Base-by-base conservation (phyloP, 106 monocot species). In the Dendrobium officinale region DNA sequence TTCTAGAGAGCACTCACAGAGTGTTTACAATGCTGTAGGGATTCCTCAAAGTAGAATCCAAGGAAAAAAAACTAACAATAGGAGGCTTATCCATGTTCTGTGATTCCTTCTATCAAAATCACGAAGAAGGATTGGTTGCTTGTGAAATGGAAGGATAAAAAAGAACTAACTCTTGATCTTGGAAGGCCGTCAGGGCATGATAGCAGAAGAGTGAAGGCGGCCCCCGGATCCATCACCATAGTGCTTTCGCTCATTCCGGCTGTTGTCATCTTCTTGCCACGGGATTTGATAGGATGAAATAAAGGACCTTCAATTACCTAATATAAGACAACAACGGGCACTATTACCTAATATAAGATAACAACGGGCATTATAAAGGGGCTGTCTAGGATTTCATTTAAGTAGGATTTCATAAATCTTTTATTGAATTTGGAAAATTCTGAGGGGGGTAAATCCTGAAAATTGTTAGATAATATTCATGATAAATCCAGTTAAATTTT, bases 121-220 rank as follows among this genome's bases (percentile, higher is more conserved):
- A 20, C 42, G 1, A 4, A 43, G 72, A 74, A 19, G 42, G 64
- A 64, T 1, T 24, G 64, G 4, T 19, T 61, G 59, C 59, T n/a
- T 61, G 8, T 2, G 68, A 73, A 73, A 2, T 2, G 45, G 75
- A 48, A 6, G 11, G n/a, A 47, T 26, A 49, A 48, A 27, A 11
- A 41, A 49, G 15, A 45, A 44, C 43, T 76, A 47, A 79, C 83
- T 13, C 42, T 47, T 42, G 83, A 83, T 78, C 78, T 78, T 16
- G 78, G 78, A 7, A 83, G 72, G 29, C 33, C 78, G 17, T 20
- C 55, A 40, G 83, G 83, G 73, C 83, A 83, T 49, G 83, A 83
- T 41, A 83, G 78, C 29, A 79, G 83, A 18, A 83, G 78, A 33
- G 72, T 56, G 73, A 83, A 83, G 72, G 83, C 42, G 73, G 78